Evolutionary conservation across 768 basidiomycete genomes (phyloP), one percentile per base, ranked within the genome.

Genomic region (Pholiota conissans): DNA sequence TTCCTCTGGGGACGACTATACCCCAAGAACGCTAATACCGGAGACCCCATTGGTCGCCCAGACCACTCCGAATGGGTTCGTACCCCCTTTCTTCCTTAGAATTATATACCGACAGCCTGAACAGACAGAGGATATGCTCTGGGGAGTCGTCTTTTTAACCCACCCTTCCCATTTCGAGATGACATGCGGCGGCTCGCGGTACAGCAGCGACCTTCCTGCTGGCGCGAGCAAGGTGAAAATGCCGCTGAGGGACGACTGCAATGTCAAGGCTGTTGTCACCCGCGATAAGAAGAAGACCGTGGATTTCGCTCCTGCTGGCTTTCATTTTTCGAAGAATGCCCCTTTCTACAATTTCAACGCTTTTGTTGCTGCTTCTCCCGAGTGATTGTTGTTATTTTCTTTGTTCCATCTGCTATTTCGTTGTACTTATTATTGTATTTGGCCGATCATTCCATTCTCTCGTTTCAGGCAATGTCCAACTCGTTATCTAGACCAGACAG

Each of bases 321-420:
- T 82, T 62, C 59, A 27, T 11, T 87, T 84, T 64, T 64, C 66
- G 5, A 67, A 68, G 22, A 61, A 66, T 8, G 82, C 85, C 7
- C 26, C 71, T 27, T 66, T 63, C 20, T 89, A 89, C 68, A 89
- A 89, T 59, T 88, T 80, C 71, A 89, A 88, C 60, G 83, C 80
- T 13, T 80, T 81, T 56, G 84, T 85, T 20, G 75, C 75, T 13
- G 70, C 71, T 6, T 74, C 71, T 22, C 64, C 69, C 14, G 37
- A 9, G 13, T 53, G 40, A 39, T 32, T 32, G 13, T 32, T 32
- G 7, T 13, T 6, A 6, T 32, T 32, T 32, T 13, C 30, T 32
- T n/a, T n/a, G n/a, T n/a, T 32, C 30, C 30, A 6, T 32, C 30
- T 32, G 30, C 6, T 6, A 32, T 13, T 13, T 32, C 13, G 6